These are phyloP conservation scores for Peribolospora baueri DNA, from an alignment of 768 basidiomycete genomes.

Conservation along the genomic window DNA sequence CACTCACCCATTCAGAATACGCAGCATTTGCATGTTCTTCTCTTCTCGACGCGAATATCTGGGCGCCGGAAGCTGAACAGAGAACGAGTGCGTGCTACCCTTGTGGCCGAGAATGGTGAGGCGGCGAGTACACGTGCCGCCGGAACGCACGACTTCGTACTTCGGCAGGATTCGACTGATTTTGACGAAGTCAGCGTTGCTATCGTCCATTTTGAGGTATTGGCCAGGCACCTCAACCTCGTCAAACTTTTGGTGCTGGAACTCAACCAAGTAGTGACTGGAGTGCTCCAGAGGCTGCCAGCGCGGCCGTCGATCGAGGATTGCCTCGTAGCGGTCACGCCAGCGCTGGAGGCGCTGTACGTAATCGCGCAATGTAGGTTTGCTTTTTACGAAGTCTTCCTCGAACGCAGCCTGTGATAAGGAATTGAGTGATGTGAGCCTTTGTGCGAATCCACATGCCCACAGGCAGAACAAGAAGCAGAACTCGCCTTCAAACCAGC, in stretches of 20 bases:
- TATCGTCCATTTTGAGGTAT: conserved; percentile 91
- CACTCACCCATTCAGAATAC: conserved; percentile 73
- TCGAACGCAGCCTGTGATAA: conserved; percentile 53
- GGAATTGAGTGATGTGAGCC: neutral
- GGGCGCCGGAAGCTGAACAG: conserved; percentile 65
- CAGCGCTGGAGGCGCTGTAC: conserved; percentile 71
- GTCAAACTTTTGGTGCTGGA: conserved; percentile 90
- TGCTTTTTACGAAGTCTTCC: conserved; percentile 60
- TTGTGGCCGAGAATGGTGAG: conserved; percentile 77
- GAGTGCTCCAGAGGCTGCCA: conserved; percentile 60
- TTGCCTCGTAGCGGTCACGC: conserved; percentile 69
- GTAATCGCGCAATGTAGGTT: conserved; percentile 62
- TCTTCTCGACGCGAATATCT: conserved; percentile 79
- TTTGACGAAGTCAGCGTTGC: conserved; percentile 64
- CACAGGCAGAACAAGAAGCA: neutral
- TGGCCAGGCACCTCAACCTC: conserved; percentile 98
- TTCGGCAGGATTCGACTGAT: conserved; percentile 76
- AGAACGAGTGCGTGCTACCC: conserved; percentile 67
- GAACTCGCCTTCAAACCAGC: conserved; percentile 15
- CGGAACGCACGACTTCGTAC: conserved; percentile 68
- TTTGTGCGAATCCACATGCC: neutral
- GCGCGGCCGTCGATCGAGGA: conserved; percentile 58
- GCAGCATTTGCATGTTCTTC: conserved; percentile 65
- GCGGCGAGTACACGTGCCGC: conserved; percentile 67
- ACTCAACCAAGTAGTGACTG: conserved; percentile 85